These are phyloP conservation scores for Fusarium algeriense DNA, from an alignment of 2,329 filamentous ascomycete species.

Conservation along the genomic window DNA sequence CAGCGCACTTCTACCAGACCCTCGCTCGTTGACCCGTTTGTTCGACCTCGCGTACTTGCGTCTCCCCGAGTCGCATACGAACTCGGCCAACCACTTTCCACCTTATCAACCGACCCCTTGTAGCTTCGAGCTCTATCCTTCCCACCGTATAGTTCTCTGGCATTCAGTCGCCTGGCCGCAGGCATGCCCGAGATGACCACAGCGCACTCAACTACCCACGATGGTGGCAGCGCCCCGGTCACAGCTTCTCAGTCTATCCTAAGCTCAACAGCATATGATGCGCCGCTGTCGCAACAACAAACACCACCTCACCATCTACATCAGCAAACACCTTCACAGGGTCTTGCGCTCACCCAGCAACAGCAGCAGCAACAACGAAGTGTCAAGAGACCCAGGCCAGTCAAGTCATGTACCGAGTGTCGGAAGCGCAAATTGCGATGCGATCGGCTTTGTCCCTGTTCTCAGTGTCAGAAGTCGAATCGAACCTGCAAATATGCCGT, in stretches of 20 bases:
- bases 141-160: conserved; percentile 6
- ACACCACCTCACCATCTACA: conserved; percentile 48
- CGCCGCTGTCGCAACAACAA: conserved; percentile 44
- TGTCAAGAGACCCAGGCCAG: conserved; percentile 66
- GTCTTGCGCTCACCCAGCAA: conserved; percentile 39
- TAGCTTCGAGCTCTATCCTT: conserved; percentile 9
- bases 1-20: conserved; percentile 14
- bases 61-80: conserved; percentile 12
- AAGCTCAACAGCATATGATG: conserved; percentile 43
- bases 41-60: conserved; percentile 14
- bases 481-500: conserved; percentile 66
- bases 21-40: conserved; percentile 24
- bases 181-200: conserved; percentile 41
- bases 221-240: conserved; percentile 33
- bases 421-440: conserved; percentile 69
- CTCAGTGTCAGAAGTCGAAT: conserved; percentile 69
- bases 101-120: conserved; percentile 6
- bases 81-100: conserved; percentile 7
- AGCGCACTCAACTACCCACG: conserved; percentile 42
- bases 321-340: conserved; percentile 45
- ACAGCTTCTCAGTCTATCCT: conserved; percentile 32
- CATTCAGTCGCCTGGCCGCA: conserved; percentile 14
- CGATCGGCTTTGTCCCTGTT: conserved; percentile 67
- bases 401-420: conserved; percentile 69
- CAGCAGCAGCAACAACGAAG: conserved; percentile 56